Evolutionary conservation across 257 asterid species (phyloP).

Genomic region (Nicotiana otophora): DNA sequence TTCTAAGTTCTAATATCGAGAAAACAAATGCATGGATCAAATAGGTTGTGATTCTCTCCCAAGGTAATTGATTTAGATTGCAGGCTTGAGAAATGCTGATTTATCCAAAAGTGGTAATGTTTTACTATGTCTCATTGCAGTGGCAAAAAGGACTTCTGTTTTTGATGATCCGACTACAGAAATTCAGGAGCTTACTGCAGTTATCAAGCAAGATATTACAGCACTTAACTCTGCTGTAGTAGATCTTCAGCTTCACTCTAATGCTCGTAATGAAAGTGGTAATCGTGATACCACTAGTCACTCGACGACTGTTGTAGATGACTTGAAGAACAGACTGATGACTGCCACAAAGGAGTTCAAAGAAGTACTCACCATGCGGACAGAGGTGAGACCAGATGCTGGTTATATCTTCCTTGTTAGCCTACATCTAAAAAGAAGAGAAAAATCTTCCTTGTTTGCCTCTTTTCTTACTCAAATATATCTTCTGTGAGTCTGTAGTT

Average conservation of each 20-base stretch:
- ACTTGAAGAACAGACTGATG: constrained; percentile 87
- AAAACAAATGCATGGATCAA: not conserved
- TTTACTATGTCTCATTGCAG: constrained; percentile 32
- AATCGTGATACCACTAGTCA: constrained; percentile 71
- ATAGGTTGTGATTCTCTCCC: not conserved
- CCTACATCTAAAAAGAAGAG: no score
- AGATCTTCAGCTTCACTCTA: constrained; percentile 76
- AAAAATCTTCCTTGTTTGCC: not conserved
- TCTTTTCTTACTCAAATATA: constrained; percentile 8
- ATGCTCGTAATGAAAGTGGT: constrained; percentile 54
- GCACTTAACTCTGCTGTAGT: constrained; percentile 87
- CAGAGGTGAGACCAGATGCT: constrained; percentile 59
- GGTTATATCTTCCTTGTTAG: not conserved
- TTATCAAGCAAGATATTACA: constrained; percentile 89
- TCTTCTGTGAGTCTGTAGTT: not conserved
- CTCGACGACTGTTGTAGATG: constrained; percentile 89
- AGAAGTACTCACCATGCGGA: constrained; percentile 88
- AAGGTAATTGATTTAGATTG: not conserved
- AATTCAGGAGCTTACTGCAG: constrained; percentile 88
- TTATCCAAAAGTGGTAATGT: not conserved
- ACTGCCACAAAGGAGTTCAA: constrained; percentile 86
- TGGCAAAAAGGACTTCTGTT: constrained; percentile 89
- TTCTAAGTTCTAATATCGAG: not conserved
- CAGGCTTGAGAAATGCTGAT: not conserved
- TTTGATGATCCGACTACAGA: constrained; percentile 94